A percentile compares a stretch with the other conserved stretches of the same genome.
Conservation (phyloP, 805 yeast genomes). For the Spathaspora gorwiae region DNA sequence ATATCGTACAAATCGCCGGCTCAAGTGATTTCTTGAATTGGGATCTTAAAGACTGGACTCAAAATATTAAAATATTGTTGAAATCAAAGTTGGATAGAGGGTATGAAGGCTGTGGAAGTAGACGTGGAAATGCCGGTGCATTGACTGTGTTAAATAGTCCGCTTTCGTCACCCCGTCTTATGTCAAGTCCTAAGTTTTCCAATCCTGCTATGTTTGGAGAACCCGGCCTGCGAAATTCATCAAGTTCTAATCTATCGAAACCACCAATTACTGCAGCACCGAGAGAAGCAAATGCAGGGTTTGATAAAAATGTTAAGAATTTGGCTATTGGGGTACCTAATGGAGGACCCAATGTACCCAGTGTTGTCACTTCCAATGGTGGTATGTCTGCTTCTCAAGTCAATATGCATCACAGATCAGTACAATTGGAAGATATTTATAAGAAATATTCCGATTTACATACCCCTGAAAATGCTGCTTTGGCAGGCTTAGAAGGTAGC, state of each 20-base stretch:
- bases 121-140: conserved; percentile 59
- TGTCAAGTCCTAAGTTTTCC: background rate
- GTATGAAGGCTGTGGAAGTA: conserved; percentile 74
- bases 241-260: background rate
- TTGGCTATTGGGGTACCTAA: conserved; percentile 9
- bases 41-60: conserved; percentile 35
- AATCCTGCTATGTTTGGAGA: conserved; percentile 4
- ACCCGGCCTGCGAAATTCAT: background rate
- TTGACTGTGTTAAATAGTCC: conserved; percentile 47
- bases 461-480: conserved; percentile 18
- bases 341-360: conserved; percentile 3
- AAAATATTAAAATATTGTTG: conserved; percentile 25
- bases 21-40: conserved; percentile 26
- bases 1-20: conserved; percentile 19
- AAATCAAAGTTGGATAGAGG: conserved; percentile 40
- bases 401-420: conserved; percentile 22
- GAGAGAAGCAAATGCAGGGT: conserved; percentile 1
- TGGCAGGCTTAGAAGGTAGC: too few species aligned
- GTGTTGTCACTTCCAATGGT: background rate
- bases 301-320: conserved; percentile 10
- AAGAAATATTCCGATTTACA: conserved; percentile 37
- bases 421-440: conserved; percentile 40
- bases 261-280: background rate
- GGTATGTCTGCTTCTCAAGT: background rate
- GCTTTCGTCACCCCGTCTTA: conserved; percentile 6